phyloP scores from a whole-genome alignment of 2,329 filamentous ascomycete genomes.

The Coniella lustricola region DNA sequence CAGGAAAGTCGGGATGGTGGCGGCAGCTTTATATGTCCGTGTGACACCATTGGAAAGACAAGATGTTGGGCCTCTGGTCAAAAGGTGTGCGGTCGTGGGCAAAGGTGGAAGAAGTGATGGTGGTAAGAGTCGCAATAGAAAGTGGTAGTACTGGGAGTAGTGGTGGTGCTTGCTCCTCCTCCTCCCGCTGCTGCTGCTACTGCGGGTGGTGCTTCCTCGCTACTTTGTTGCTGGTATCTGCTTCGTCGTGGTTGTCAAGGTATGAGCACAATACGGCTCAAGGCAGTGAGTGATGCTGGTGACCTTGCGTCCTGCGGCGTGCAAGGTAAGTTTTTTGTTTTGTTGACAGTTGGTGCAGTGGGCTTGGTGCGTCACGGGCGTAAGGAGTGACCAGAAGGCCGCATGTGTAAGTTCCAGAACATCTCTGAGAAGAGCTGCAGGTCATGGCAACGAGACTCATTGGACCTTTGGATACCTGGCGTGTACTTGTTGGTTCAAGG shows the following conservation, averaged over 20 bases:
- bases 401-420: slow-evolving; percentile 3
- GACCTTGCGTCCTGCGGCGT: slow-evolving; percentile 5
- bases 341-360: slow-evolving; percentile 11
- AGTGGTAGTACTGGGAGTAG: too few relatives aligned
- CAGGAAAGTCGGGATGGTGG: slow-evolving; percentile 1
- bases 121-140: too few relatives aligned
- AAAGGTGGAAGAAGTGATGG: slow-evolving; percentile 6
- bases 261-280: background rate
- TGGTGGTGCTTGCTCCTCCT: background rate
- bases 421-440: background rate
- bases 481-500: slow-evolving; percentile 12
- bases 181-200: background rate
- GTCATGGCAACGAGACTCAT: slow-evolving; percentile 5
- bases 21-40: slow-evolving; percentile 13
- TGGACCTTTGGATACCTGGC: slow-evolving; percentile 9
- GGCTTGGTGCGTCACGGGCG: slow-evolving; percentile 15
- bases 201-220: background rate
- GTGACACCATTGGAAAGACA: slow-evolving; percentile 9
- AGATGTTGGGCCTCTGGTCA: slow-evolving; percentile 13
- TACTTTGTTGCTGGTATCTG: too few relatives aligned
- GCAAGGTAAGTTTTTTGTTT: slow-evolving; percentile 1
- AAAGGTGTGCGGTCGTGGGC: slow-evolving; percentile 9
- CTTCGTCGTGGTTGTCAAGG: slow-evolving; percentile 3
- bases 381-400: slow-evolving; percentile 8
- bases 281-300: slow-evolving; percentile 6